These are phyloP conservation scores for Arthrobotrys conoides DNA, from an alignment of 2,329 filamentous ascomycete species.

Conservation along the genomic window DNA sequence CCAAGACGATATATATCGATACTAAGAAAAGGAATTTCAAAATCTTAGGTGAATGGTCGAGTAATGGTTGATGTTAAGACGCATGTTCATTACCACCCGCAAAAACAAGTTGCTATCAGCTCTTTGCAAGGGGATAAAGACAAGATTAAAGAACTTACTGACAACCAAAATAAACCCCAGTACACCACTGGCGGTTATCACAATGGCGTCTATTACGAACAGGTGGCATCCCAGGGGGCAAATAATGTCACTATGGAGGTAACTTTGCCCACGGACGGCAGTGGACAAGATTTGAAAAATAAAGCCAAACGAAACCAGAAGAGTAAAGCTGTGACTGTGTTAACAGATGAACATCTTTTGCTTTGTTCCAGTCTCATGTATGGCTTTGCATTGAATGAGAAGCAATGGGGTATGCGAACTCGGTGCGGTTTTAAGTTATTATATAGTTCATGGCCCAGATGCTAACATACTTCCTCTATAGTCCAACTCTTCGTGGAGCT, in stretches of 20 bases:
- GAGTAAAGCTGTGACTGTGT: slow-evolving; percentile 43
- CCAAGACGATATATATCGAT: too few species aligned
- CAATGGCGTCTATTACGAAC: slow-evolving; percentile 54
- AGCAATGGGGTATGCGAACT: slow-evolving; percentile 75
- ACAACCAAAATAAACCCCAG: slow-evolving; percentile 17
- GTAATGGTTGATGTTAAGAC: slow-evolving; percentile 67
- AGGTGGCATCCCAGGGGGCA: slow-evolving; percentile 39
- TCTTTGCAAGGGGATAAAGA: slow-evolving; percentile 44
- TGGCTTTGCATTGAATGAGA: slow-evolving; percentile 89
- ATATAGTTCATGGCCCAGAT: not conserved
- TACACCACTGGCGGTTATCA: slow-evolving; percentile 43
- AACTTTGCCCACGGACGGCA: slow-evolving; percentile 62
- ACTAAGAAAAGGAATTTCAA: too few species aligned
- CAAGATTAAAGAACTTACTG: slow-evolving; percentile 16
- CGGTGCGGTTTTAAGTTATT: not conserved
- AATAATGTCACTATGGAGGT: slow-evolving; percentile 61
- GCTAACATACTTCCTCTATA: slow-evolving; percentile 21
- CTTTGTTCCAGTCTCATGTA: slow-evolving; percentile 87
- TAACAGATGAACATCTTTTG: slow-evolving; percentile 83
- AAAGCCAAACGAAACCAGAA: slow-evolving; percentile 21
- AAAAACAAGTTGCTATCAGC: slow-evolving; percentile 33
- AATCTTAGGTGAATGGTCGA: slow-evolving; percentile 65
- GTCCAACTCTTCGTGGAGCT: slow-evolving; percentile 85
- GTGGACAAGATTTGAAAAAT: slow-evolving; percentile 59
- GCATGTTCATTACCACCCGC: slow-evolving; percentile 63